Evolutionary conservation across 2,329 filamentous ascomycete species (phyloP).

Genomic region (Ilyonectria robusta): DNA sequence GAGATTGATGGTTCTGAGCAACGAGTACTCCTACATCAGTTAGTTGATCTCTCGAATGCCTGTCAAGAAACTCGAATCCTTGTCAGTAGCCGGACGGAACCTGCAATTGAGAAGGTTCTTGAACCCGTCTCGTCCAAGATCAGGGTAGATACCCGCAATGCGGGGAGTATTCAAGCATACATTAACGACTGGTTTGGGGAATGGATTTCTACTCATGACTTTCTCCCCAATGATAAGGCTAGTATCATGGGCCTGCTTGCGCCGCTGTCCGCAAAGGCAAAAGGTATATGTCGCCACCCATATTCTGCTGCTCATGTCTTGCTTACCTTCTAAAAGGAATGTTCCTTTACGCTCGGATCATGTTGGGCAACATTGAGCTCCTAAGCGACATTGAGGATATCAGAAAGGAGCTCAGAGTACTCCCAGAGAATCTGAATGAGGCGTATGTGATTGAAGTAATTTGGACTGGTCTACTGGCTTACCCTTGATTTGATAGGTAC

Average conservation of each 20-base stretch:
- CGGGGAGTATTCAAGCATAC: slow-evolving; percentile 21
- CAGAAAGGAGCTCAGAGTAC: slow-evolving; percentile 18
- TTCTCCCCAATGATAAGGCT: background rate
- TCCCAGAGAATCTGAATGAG: slow-evolving; percentile 16
- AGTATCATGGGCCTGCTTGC: background rate
- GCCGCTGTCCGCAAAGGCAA: slow-evolving; percentile 16
- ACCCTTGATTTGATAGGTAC: background rate
- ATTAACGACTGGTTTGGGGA: slow-evolving; percentile 1
- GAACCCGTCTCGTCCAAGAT: background rate
- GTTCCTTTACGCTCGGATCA: slow-evolving; percentile 26
- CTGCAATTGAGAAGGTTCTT: slow-evolving; percentile 6
- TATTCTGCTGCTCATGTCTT: too few relatives aligned
- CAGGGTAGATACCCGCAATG: slow-evolving; percentile 18
- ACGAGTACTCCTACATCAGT: background rate
- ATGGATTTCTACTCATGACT: slow-evolving; percentile 2
- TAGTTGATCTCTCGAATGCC: background rate
- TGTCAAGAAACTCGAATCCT: slow-evolving; percentile 16
- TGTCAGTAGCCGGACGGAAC: slow-evolving; percentile 24
- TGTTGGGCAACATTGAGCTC: slow-evolving; percentile 22
- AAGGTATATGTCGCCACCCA: background rate
- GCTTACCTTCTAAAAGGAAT: slow-evolving; percentile 6
- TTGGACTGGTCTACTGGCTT: background rate
- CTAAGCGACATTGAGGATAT: slow-evolving; percentile 27
- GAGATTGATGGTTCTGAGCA: slow-evolving; percentile 27
- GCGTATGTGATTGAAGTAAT: slow-evolving; percentile 2